phyloP scores from a whole-genome alignment of 2,329 filamentous ascomycete genomes.

The Akanthomyces lecanii region DNA sequence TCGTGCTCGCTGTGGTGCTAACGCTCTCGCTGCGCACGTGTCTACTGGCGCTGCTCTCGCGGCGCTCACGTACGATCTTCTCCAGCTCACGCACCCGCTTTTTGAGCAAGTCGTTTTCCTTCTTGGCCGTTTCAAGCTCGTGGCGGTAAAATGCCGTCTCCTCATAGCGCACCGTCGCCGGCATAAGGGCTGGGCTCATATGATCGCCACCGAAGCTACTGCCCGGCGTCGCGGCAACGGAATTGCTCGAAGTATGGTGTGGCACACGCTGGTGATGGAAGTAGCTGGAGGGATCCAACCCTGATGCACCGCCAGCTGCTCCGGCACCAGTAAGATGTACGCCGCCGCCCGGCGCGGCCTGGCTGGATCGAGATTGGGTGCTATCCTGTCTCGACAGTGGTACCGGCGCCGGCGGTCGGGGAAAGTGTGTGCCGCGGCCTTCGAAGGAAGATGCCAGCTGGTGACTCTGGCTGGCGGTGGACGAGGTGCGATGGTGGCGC shows the following conservation, averaged over 20 bases:
- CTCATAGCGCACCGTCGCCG: constrained; percentile 57
- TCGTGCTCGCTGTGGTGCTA: constrained; percentile 49
- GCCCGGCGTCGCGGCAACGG: constrained; percentile 39
- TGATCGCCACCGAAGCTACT: constrained; percentile 34
- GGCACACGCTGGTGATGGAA: constrained; percentile 46
- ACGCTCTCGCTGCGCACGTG: constrained; percentile 46
- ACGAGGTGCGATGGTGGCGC: constrained; percentile 55
- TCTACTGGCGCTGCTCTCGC: constrained; percentile 44
- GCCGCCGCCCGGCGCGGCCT: constrained; percentile 41
- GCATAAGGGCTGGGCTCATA: constrained; percentile 51
- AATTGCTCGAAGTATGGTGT: constrained; percentile 28
- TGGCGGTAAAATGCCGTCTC: constrained; percentile 57
- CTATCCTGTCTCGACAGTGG: constrained; percentile 53
- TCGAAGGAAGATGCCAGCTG: constrained; percentile 35
- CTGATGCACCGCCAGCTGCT: neutral
- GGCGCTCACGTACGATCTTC: constrained; percentile 46
- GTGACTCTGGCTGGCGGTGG: constrained; percentile 51
- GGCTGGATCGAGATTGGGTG: constrained; percentile 49
- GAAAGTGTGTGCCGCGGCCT: constrained; percentile 37
- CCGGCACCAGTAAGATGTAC: constrained; percentile 37
- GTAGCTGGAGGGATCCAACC: constrained; percentile 37
- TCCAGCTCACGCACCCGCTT: constrained; percentile 60
- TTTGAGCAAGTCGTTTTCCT: constrained; percentile 61
- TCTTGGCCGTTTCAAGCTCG: constrained; percentile 58
- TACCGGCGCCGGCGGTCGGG: constrained; percentile 41